Evolutionary conservation across 306 rosid genomes (phyloP).

Genomic region (Coriaria nepalensis): DNA sequence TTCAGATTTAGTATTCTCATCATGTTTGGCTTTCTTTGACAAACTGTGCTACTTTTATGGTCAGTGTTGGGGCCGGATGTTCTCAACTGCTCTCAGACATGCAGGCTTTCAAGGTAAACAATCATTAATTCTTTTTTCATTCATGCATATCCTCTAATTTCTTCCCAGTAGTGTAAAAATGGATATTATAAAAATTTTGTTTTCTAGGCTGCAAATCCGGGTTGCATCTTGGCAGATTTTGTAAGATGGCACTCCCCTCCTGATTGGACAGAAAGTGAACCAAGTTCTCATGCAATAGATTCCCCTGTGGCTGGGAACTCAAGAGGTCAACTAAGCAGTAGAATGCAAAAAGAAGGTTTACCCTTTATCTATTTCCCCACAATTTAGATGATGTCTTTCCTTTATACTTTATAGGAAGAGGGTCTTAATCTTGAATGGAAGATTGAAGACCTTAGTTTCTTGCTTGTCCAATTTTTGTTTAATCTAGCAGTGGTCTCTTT

Average conservation of each 20-base stretch:
- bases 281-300: slow-evolving; percentile 32
- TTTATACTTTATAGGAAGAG: no score
- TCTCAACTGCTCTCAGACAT: slow-evolving; percentile 98
- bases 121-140: slow-evolving; percentile 16
- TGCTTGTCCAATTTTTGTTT: no score
- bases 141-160: slow-evolving; percentile 10
- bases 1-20: not conserved
- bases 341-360: slow-evolving; percentile 96
- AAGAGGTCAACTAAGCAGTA: slow-evolving; percentile 76
- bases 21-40: slow-evolving; percentile 20
- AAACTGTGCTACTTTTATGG: slow-evolving; percentile 26
- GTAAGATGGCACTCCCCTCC: slow-evolving; percentile 99
- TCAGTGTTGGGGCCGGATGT: slow-evolving; percentile 99
- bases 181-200: slow-evolving; percentile 13
- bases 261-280: slow-evolving; percentile 79
- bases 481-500: no score
- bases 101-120: slow-evolving; percentile 95
- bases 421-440: no score
- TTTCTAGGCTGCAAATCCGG: slow-evolving; percentile 95
- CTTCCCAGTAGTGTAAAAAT: slow-evolving; percentile 1
- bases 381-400: no score
- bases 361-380: slow-evolving; percentile 10
- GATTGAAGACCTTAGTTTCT: no score
- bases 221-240: slow-evolving; percentile 97
- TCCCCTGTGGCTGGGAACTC: slow-evolving; percentile 32